phyloP scores from a whole-genome alignment of 257 asterid species.

The Solanum chiquidenum region DNA sequence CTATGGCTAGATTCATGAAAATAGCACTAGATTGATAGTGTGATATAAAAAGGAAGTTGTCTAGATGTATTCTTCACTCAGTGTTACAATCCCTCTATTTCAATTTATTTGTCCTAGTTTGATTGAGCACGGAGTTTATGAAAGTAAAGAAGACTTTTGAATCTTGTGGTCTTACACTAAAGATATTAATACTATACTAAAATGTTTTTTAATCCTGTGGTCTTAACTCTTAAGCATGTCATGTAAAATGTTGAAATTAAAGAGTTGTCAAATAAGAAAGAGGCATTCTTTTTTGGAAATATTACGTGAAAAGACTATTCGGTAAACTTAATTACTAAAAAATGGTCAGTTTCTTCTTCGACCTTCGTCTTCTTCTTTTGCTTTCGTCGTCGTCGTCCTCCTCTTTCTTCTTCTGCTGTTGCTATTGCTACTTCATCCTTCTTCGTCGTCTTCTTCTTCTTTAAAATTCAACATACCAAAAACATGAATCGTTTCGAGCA shows the following conservation, averaged over 20 bases:
- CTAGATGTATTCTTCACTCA: neutral
- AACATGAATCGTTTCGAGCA: neutral
- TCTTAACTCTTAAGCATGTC: neutral
- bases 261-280: neutral
- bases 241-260: neutral
- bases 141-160: neutral
- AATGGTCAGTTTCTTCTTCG: no score
- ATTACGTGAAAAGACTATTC: no score
- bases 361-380: no score
- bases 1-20: neutral
- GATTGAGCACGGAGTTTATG: neutral
- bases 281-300: neutral
- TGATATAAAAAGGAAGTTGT: neutral
- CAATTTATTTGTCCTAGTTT: neutral
- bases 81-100: neutral
- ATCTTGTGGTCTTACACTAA: neutral
- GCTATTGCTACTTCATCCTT: no score
- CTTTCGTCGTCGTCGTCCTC: no score
- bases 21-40: neutral
- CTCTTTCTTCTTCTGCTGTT: no score
- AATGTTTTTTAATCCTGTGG: neutral
- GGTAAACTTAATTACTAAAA: no score
- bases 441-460: neutral
- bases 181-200: neutral
- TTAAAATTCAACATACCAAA: neutral